Evolutionary conservation across 108 stramenopile genomes (phyloP).

Genomic region (Hondaea fermentalgiana): DNA sequence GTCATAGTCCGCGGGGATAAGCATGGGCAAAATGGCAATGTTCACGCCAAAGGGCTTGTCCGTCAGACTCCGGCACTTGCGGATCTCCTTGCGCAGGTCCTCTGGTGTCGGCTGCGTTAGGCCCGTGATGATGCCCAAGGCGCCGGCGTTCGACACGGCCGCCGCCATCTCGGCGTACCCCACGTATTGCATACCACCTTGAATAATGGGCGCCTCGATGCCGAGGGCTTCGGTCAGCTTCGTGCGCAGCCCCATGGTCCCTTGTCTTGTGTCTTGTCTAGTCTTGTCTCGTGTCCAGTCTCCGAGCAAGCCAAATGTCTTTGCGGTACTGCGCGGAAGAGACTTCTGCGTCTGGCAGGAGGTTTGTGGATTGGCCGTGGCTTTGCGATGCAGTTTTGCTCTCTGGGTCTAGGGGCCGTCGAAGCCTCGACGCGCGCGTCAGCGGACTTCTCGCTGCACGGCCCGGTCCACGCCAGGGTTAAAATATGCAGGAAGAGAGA

Average conservation of each 20-base stretch:
- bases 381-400: no score
- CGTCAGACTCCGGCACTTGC: background rate
- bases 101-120: background rate
- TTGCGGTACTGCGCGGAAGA: no score
- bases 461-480: no score
- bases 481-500: no score
- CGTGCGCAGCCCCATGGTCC: background rate
- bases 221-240: background rate
- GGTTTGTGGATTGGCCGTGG: no score
- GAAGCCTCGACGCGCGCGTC: no score
- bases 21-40: background rate
- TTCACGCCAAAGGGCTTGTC: constrained; percentile 16
- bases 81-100: constrained; percentile 15
- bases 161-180: constrained; percentile 10
- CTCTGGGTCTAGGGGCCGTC: no score
- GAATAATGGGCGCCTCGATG: constrained; percentile 2
- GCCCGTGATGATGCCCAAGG: background rate
- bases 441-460: no score
- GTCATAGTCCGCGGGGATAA: constrained; percentile 9
- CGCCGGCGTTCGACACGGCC: constrained; percentile 10
- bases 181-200: background rate
- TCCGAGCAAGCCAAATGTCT: no score
- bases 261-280: no score
- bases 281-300: no score
- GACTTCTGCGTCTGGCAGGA: no score